These are phyloP conservation scores for Tagetes patula DNA, from an alignment of 129 eudicot species.

Conservation along the genomic window DNA sequence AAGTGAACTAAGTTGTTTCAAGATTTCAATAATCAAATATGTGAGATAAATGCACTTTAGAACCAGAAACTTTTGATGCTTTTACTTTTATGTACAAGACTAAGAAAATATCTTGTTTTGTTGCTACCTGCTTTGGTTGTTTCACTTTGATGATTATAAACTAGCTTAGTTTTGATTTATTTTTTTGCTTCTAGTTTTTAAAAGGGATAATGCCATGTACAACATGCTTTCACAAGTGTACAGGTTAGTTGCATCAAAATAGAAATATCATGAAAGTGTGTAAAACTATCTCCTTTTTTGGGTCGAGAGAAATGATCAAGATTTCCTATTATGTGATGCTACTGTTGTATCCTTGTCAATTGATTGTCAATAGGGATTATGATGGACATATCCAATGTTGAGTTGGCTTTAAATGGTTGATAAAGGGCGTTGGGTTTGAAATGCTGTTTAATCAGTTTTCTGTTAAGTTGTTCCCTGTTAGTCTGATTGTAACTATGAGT, in stretches of 20 bases:
- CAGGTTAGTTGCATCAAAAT: background rate
- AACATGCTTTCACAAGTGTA: background rate
- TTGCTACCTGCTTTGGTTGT: background rate
- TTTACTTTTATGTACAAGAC: background rate
- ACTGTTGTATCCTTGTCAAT: background rate
- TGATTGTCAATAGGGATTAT: conserved; percentile 1
- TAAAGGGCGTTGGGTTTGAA: background rate
- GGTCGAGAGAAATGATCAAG: conserved; percentile 1
- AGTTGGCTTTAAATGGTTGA: background rate
- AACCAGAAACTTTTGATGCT: background rate
- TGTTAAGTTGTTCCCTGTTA: background rate
- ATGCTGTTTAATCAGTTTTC: background rate
- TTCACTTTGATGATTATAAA: background rate
- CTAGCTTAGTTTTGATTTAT: background rate
- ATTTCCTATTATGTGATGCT: background rate
- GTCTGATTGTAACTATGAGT: background rate
- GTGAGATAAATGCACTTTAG: background rate
- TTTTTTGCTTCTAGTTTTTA: background rate
- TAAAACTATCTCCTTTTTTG: background rate
- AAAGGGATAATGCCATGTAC: background rate
- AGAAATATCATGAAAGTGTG: background rate
- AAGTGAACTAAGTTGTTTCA: background rate
- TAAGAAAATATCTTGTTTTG: background rate
- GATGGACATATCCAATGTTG: background rate
- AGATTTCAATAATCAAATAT: background rate